A percentile compares a stretch with the other conserved stretches of the same genome.
Conservation (phyloP, 108 stramenopile genomes). For the Cyclotella baltica region DNA sequence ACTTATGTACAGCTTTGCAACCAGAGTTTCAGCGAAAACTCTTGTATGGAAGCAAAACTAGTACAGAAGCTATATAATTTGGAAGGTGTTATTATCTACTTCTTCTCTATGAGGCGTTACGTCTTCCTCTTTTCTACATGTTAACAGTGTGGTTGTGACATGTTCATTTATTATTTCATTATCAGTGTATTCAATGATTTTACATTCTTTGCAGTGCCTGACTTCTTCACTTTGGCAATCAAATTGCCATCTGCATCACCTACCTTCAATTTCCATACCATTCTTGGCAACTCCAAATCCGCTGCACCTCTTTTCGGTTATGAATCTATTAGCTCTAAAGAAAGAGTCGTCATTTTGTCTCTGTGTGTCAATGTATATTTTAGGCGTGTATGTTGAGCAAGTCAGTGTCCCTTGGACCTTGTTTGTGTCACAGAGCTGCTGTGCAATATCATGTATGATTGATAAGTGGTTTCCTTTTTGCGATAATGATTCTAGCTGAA, state of each 20-base stretch:
- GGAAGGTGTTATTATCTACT: too few species aligned
- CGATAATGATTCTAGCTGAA: background rate
- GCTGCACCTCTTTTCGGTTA: constrained; percentile 1
- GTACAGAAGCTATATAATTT: too few species aligned
- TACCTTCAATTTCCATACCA: background rate
- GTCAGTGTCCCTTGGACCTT: background rate
- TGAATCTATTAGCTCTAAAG: constrained; percentile 1
- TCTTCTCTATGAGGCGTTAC: too few species aligned
- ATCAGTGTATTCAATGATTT: background rate
- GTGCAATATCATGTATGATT: background rate
- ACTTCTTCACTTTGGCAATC: background rate
- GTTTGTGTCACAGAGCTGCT: background rate
- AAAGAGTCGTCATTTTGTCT: background rate
- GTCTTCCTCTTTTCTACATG: too few species aligned
- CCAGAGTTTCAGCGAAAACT: too few species aligned
- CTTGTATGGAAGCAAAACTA: too few species aligned
- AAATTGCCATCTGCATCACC: background rate
- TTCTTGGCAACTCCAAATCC: background rate
- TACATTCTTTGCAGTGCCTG: background rate
- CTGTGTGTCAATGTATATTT: constrained; percentile 1
- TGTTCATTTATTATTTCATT: background rate
- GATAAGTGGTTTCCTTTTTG: background rate
- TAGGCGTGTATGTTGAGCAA: constrained; percentile 5
- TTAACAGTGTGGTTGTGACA: too few species aligned
- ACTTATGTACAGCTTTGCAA: too few species aligned